Evolutionary conservation across 331 rosid genomes (phyloP), one percentile per base, ranked within the genome.

Genomic region (Dryas integrifolia): DNA sequence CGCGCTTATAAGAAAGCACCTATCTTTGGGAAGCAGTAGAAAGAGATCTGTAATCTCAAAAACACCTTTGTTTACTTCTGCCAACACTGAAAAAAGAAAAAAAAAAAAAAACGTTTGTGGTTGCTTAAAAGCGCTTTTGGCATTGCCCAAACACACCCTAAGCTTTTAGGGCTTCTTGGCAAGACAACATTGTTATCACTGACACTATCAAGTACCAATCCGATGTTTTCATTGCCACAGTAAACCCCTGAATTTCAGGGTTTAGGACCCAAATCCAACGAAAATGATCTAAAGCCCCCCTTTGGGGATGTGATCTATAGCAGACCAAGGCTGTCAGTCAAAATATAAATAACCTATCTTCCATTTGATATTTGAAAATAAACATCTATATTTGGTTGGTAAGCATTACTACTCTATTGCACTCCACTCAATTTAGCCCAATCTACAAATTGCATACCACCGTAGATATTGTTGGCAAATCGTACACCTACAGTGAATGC

Each of bases 401-500:
- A 24, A 12, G 55, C 65, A 70, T 30, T 70, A 48, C 18, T 70
- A 58, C 82, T 79, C 82, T 81, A 87, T 61, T 92, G 94, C 60
- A 92, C 89, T 15, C 97, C 97, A 48, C 96, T 89, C 89, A 10
- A 75, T 76, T 81, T 92, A 43, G 97, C 97, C 96, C 97, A 92
- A 74, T 92, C 96, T 46, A 92, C 82, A 62, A 92, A 92, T 79
- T 92, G 96, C 97, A 92, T 92, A 39, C 97, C 93, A 53, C 94
- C 96, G 12, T 86, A 84, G 21, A 91, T 78, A 78, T 92, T 95
- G 88, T 95, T 95, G 21, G 96, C 96, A 60, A 89, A 95, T 57
- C 98, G 73, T 43, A 91, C 92, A 7, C 97, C 92, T 0, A 95
- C 82, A 0, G 97, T 95, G 84, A 95, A 95, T 12, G 91, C 89